Evolutionary conservation across 768 basidiomycete species (phyloP).

Genomic region (Hebeloma cylindrosporum): DNA sequence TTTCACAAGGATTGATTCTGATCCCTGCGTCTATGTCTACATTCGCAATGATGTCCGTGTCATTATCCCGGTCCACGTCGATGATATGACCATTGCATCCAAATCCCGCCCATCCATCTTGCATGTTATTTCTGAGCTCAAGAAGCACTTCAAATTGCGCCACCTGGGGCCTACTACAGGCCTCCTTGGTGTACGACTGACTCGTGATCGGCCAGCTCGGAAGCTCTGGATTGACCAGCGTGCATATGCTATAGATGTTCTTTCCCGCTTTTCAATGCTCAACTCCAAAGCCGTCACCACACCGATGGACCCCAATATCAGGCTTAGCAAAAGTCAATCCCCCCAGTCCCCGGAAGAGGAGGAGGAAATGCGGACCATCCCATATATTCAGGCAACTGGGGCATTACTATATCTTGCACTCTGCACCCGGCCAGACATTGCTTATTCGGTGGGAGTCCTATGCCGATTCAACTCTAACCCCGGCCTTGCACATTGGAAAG

Average conservation of each 20-base stretch:
- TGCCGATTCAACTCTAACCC: constrained; percentile 25
- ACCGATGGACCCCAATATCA: constrained; percentile 16
- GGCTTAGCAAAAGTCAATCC: constrained; percentile 7
- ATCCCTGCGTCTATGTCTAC: constrained; percentile 25
- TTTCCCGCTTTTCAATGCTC: constrained; percentile 20
- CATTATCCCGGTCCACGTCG: constrained; percentile 32
- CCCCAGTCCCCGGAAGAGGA: not conserved
- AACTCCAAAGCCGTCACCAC: constrained; percentile 22
- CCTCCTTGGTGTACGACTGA: constrained; percentile 26
- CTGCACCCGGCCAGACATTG: constrained; percentile 8
- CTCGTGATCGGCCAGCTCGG: constrained; percentile 10
- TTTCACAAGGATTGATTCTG: constrained; percentile 22
- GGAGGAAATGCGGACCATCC: not conserved
- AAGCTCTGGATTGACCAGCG: constrained; percentile 25
- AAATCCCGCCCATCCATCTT: constrained; percentile 1
- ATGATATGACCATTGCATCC: constrained; percentile 25
- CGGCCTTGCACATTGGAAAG: constrained; percentile 30
- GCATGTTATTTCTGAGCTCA: constrained; percentile 10
- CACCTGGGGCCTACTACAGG: constrained; percentile 15
- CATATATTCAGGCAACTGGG: constrained; percentile 1
- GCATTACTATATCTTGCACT: not conserved
- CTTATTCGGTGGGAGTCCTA: constrained; percentile 9
- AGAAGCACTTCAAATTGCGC: constrained; percentile 13
- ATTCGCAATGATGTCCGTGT: constrained; percentile 13
- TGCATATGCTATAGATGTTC: constrained; percentile 23